These are phyloP conservation scores for Brettanomyces bruxellensis DNA, from an alignment of 805 yeast species.

Conservation along the genomic window DNA sequence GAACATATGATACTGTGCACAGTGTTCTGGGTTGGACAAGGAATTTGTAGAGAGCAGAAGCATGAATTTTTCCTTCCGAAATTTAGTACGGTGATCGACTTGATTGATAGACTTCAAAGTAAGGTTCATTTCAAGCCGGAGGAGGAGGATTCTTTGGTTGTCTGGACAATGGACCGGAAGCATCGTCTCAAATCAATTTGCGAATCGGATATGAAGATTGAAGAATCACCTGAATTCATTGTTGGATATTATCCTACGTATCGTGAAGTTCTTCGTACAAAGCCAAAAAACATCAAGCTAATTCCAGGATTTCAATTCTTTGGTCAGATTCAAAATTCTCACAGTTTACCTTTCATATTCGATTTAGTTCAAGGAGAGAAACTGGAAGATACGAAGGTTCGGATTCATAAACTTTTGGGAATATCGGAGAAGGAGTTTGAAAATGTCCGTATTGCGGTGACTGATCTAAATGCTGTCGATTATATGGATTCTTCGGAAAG, in stretches of 20 bases:
- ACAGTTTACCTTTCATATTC: constrained; percentile 82
- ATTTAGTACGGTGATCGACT: constrained; percentile 43
- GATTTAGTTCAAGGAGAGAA: constrained; percentile 60
- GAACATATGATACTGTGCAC: constrained; percentile 65
- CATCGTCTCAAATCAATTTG: constrained; percentile 22
- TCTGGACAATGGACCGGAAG: constrained; percentile 44
- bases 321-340: constrained; percentile 54
- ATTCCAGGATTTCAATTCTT: constrained; percentile 71
- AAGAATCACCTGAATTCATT: constrained; percentile 33
- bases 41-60: constrained; percentile 59
- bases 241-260: constrained; percentile 37
- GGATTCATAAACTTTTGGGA: constrained; percentile 66
- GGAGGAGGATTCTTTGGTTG: constrained; percentile 35
- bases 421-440: constrained; percentile 73
- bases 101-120: constrained; percentile 46
- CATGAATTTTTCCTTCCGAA: constrained; percentile 64
- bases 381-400: constrained; percentile 48
- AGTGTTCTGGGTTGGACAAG: constrained; percentile 65
- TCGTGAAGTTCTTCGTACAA: constrained; percentile 11
- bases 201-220: constrained; percentile 29
- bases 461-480: constrained; percentile 29
- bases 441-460: constrained; percentile 58
- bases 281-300: constrained; percentile 27
- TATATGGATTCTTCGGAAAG: constrained; percentile 40
- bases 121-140: constrained; percentile 44